Base-by-base conservation (phyloP, 106 monocot species). In the Cymbidium sinense region DNA sequence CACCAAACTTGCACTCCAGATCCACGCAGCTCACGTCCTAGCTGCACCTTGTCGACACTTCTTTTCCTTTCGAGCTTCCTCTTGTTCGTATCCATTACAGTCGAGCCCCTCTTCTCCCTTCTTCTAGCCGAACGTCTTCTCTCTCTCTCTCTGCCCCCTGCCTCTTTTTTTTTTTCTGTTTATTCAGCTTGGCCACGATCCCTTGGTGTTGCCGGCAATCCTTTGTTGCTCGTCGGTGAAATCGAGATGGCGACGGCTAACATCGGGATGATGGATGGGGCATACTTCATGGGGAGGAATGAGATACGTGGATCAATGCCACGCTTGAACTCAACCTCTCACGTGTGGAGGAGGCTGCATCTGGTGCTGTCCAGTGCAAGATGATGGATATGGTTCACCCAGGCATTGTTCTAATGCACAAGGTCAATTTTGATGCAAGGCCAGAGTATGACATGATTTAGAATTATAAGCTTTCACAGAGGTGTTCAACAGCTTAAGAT, bases 401-500 rank as follows among this genome's bases (percentile, higher is more conserved):
- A 27, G 90, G 86, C 70, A 61, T 92, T 58, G 95, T 95, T 58
- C 88, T 92, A 15, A 95, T 95, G 90, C 95, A 95, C 85, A 95
- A 92, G 92, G 96, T 96, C 30, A 96, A 96, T 85, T 96, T 96
- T 81, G 93, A 96, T 77, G 93, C 96, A 31, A 96, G 87, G 70
- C 76, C 91, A 3, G 96, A 96, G 80, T 93, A 96, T 82, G 96
- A 93, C 65, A 92, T 92, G 92, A 92, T 92, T 80, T 89, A 92
- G 82, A 92, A 92, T 71, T 92, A 92, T 75, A 92, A 96, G 77
- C 34, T 93, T 86, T 93, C 93, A 54, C 96, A 96, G 61, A 96
- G 41, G 93, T 91, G 35, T 96, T 96, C 80, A 89, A 82, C 73
- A 96, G 80, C 78, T 93, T 76, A 91, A 84, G 50, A 87, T 96